Evolutionary conservation across 768 basidiomycete species (phyloP), one percentile per base, ranked within the genome.

Genomic region (Chalciporus pseudorubinellus): DNA sequence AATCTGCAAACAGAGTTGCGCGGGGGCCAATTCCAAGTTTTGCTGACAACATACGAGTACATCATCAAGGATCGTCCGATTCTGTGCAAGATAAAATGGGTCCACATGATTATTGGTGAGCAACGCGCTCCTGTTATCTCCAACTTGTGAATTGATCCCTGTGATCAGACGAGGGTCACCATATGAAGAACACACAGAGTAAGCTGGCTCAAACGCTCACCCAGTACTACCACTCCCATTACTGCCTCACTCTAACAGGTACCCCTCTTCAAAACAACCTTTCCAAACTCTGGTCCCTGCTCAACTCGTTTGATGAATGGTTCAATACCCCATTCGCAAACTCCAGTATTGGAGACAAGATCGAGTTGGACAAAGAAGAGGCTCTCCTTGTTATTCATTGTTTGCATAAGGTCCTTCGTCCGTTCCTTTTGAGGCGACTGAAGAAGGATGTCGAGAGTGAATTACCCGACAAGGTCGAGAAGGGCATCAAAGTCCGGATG

Each of bases 281-380:
- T 31, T 92, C 94, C 5, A 94, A 98, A 70, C 72, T 98, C 38
- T 97, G 94, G 94, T 81, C 95, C 0, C 77, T 95, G 41, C 85
- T 98, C 64, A 98, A 98, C 69, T 98, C 94, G 18, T 98, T 99
- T 68, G 97, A 98, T 62, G 97, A 98, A 65, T 99, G 97, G 97
- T 99, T 98, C 79, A 98, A 98, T 74, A 97, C 95, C 2, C 97
- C 97, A 0, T 99, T 99, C 59, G 95, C 97, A 53, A 98, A 92
- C 70, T 92, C 94, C 18, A 95, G 95, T 26, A 90, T 91, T 0
- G 88, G 89, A 8, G 97, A 99, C 73, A 97, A 95, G 81, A 95
- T 98, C 65, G 93, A 97, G 76, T 70, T 98, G 74, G 97, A 95
- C 73, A 97, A 99, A 88, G 97, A 98, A 89, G 97, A 99, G 76